Percentiles rank a stretch among this genome's conserved stretches.
Conservation (phyloP, 2,329 filamentous ascomycete species). For the Neonectria ditissima region DNA sequence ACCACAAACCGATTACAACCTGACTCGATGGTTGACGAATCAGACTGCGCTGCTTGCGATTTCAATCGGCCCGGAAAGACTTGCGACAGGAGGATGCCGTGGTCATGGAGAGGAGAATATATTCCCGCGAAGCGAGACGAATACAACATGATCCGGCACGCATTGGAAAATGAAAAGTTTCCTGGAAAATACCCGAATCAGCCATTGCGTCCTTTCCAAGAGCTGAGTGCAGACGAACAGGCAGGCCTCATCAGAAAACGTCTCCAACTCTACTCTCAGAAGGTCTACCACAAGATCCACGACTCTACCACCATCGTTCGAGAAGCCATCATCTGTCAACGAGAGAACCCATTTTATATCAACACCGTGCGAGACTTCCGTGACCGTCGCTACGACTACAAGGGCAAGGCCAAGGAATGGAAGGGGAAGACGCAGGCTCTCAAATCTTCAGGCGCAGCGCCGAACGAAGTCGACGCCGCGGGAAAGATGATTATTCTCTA, state of each 20-base stretch:
- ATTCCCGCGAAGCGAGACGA: constrained; percentile 95
- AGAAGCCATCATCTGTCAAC: constrained; percentile 97
- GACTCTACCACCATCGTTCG: constrained; percentile 92
- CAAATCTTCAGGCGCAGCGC: constrained; percentile 82
- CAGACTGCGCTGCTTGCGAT: constrained; percentile 96
- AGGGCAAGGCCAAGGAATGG: constrained; percentile 98
- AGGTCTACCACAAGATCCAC: constrained; percentile 99
- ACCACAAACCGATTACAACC: constrained; percentile 97
- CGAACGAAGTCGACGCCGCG: constrained; percentile 85
- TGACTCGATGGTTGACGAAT: constrained; percentile 98
- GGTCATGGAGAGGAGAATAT: constrained; percentile 98
- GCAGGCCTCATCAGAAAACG: constrained; percentile 84
- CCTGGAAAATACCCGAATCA: constrained; percentile 81
- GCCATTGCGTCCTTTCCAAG: constrained; percentile 80
- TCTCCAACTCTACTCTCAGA: constrained; percentile 92
- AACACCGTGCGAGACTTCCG: constrained; percentile 96
- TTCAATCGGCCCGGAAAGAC: constrained; percentile 98
- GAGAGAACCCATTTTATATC: constrained; percentile 98
- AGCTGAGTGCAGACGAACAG: constrained; percentile 86
- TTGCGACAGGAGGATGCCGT: constrained; percentile 92
- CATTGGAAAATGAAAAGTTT: constrained; percentile 91
- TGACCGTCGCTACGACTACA: constrained; percentile 98
- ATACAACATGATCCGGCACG: constrained; percentile 98
- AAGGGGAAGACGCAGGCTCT: constrained; percentile 93
- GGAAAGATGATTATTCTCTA: constrained; percentile 99